Percentiles rank a stretch among this genome's conserved stretches.
These are phyloP conservation scores for Spathaspora girioi DNA, from an alignment of 805 yeast species.

Conservation along the genomic window DNA sequence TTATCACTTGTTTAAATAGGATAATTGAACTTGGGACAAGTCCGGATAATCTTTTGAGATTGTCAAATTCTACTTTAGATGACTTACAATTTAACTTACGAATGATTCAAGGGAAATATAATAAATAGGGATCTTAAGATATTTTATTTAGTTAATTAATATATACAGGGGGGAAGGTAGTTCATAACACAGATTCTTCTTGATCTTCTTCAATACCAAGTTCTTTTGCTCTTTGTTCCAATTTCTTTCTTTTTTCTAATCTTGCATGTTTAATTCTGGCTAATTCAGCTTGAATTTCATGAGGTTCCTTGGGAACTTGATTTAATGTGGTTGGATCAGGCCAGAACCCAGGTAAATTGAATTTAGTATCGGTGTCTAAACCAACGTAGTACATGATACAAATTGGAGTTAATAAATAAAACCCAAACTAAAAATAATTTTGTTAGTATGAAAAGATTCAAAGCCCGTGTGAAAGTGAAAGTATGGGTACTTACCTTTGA, in stretches of 20 bases:
- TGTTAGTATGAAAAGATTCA: slow-evolving; percentile 9
- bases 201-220: slow-evolving; percentile 51
- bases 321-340: slow-evolving; percentile 93
- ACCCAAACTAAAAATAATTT: slow-evolving; percentile 64
- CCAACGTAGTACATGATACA: slow-evolving; percentile 94
- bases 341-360: slow-evolving; percentile 93
- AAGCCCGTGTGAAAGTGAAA: background rate
- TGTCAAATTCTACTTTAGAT: slow-evolving; percentile 17
- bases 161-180: background rate
- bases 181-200: background rate
- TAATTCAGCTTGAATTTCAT: slow-evolving; percentile 85
- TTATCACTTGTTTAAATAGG: slow-evolving; percentile 10
- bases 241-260: slow-evolving; percentile 63
- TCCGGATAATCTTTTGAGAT: slow-evolving; percentile 13
- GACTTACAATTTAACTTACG: slow-evolving; percentile 25
- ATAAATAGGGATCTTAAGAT: background rate
- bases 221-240: slow-evolving; percentile 68
- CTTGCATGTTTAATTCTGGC: slow-evolving; percentile 82
- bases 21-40: slow-evolving; percentile 15
- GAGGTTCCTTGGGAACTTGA: slow-evolving; percentile 88
- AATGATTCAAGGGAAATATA: slow-evolving; percentile 9
- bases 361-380: slow-evolving; percentile 80
- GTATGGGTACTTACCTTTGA: slow-evolving; percentile 31
- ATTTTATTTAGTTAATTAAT: background rate
- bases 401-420: slow-evolving; percentile 82